phyloP scores from a whole-genome alignment of 768 basidiomycete species.

The Rhodosporidiobolus sp. region DNA sequence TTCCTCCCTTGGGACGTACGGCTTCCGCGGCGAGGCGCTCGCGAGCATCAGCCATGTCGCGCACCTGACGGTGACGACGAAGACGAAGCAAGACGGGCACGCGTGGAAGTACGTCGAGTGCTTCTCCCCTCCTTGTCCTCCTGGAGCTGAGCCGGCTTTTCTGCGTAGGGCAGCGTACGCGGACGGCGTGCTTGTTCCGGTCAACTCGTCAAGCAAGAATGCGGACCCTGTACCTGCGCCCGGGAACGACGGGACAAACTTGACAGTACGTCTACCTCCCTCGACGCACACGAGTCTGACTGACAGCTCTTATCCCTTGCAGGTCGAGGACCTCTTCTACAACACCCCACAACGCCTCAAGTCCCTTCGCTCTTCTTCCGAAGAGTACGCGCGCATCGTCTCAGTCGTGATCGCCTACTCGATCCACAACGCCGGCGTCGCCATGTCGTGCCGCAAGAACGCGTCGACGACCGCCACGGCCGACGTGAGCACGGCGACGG shows the following conservation, averaged over 20 bases:
- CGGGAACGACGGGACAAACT: slow-evolving; percentile 88
- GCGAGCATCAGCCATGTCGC: slow-evolving; percentile 94
- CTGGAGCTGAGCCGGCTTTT: neutral
- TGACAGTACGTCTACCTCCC: slow-evolving; percentile 57
- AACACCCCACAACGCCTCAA: slow-evolving; percentile 84
- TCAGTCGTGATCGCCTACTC: slow-evolving; percentile 92
- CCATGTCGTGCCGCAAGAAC: slow-evolving; percentile 91
- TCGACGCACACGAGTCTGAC: neutral
- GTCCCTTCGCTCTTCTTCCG: slow-evolving; percentile 75
- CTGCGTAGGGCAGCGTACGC: slow-evolving; percentile 69
- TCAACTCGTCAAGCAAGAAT: slow-evolving; percentile 63
- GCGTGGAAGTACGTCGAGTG: slow-evolving; percentile 94
- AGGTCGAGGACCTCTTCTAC: slow-evolving; percentile 96
- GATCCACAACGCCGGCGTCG: slow-evolving; percentile 80
- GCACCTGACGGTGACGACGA: slow-evolving; percentile 82
- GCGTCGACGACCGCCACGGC: slow-evolving; percentile 9
- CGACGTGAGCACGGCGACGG: slow-evolving; percentile 46
- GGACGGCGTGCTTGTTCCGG: slow-evolving; percentile 68
- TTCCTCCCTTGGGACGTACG: slow-evolving; percentile 79
- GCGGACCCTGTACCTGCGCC: slow-evolving; percentile 83
- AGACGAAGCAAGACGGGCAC: slow-evolving; percentile 73
- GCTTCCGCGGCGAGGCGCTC: slow-evolving; percentile 93
- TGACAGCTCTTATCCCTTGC: neutral
- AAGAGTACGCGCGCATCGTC: slow-evolving; percentile 86
- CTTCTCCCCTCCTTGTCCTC: neutral